These are phyloP conservation scores for Alternaria solani DNA, from an alignment of 2,329 filamentous ascomycete species.

Conservation along the genomic window DNA sequence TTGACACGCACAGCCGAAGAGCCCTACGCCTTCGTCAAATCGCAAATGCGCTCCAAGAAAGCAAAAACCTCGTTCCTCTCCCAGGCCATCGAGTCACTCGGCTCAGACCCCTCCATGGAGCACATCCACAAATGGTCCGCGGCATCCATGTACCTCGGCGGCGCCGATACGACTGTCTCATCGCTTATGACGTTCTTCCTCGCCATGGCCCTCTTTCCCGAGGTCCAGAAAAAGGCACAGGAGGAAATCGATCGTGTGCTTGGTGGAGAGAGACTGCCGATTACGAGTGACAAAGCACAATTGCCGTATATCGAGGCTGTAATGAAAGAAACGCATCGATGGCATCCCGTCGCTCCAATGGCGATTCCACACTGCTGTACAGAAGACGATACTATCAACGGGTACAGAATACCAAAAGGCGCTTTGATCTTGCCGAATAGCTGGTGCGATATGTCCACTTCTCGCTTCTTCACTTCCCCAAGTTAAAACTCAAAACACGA, in stretches of 20 bases:
- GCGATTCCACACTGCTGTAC: slow-evolving; percentile 43
- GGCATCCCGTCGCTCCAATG: slow-evolving; percentile 45
- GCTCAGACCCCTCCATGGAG: slow-evolving; percentile 44
- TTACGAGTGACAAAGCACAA: slow-evolving; percentile 55
- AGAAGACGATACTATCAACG: slow-evolving; percentile 50
- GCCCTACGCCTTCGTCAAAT: slow-evolving; percentile 56
- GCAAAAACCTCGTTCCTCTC: slow-evolving; percentile 53
- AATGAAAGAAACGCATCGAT: slow-evolving; percentile 57
- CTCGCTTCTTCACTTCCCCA: too few species aligned
- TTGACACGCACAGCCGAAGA: slow-evolving; percentile 45
- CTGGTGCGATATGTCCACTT: slow-evolving; percentile 40
- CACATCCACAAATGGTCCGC: slow-evolving; percentile 54
- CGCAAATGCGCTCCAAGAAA: slow-evolving; percentile 48
- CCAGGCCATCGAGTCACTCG: slow-evolving; percentile 48
- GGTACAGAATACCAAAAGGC: slow-evolving; percentile 55
- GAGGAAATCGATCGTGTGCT: slow-evolving; percentile 60
- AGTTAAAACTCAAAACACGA: too few species aligned
- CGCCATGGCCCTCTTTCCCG: slow-evolving; percentile 61
- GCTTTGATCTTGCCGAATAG: slow-evolving; percentile 49
- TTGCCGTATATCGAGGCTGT: slow-evolving; percentile 51
- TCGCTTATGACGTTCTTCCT: slow-evolving; percentile 58
- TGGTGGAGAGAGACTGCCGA: slow-evolving; percentile 57
- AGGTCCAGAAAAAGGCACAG: slow-evolving; percentile 59
- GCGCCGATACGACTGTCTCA: slow-evolving; percentile 57
- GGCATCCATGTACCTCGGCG: slow-evolving; percentile 54